These are phyloP conservation scores for Colletotrichum eremochloae DNA, from an alignment of 2,329 filamentous ascomycete species.

Conservation along the genomic window DNA sequence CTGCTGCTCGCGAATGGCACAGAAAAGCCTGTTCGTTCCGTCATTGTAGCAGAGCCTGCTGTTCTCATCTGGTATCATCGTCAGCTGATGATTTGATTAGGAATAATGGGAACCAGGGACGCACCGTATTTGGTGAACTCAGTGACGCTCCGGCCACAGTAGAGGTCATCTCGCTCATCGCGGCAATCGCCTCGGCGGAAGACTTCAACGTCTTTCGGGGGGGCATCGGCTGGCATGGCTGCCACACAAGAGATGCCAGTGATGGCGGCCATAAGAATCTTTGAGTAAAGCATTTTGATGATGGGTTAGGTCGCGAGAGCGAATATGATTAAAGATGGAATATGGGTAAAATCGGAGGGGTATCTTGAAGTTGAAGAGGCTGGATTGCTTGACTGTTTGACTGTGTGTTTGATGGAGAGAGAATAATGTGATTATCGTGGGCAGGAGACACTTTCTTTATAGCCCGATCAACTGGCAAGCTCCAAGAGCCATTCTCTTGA, in stretches of 20 bases:
- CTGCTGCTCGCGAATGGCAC: constrained; percentile 36
- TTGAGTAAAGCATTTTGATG: constrained; percentile 33
- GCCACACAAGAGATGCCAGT: constrained; percentile 32
- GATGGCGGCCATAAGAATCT: constrained; percentile 27
- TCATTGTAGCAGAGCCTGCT: constrained; percentile 30
- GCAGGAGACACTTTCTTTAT: constrained; percentile 24
- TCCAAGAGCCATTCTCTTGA: neutral
- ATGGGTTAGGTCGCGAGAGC: neutral
- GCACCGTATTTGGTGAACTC: constrained; percentile 33
- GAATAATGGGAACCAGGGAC: neutral
- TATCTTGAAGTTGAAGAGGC: constrained; percentile 24
- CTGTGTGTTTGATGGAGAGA: constrained; percentile 18
- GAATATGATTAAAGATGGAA: constrained; percentile 8
- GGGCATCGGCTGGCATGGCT: constrained; percentile 25
- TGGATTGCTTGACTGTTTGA: constrained; percentile 23
- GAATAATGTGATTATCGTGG: neutral
- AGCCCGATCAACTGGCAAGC: neutral
- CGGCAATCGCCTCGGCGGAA: constrained; percentile 35
- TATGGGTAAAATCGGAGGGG: constrained; percentile 21
- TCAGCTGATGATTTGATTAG: neutral
- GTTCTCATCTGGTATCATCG: constrained; percentile 10
- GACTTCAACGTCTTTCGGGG: constrained; percentile 15
- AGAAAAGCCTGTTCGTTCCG: constrained; percentile 33
- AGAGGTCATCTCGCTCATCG: constrained; percentile 25
- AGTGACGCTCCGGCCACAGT: constrained; percentile 33